Percentiles rank a stretch among this genome's conserved stretches.
phyloP scores from a whole-genome alignment of 192 early-diverging fungal genomes.

The Ambispora gerdemannii region DNA sequence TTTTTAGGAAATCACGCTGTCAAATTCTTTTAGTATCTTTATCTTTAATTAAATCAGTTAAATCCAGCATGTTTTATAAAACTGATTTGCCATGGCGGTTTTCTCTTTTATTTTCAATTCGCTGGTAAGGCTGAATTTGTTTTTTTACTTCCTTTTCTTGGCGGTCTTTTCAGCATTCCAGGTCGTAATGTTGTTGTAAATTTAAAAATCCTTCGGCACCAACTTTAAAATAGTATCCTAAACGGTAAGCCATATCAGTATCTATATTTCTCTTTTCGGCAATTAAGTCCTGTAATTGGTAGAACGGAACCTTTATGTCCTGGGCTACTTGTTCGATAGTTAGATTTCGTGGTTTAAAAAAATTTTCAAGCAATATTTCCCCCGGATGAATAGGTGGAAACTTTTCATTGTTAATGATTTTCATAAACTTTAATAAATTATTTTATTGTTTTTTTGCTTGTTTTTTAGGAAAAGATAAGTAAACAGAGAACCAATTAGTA shows the following conservation, averaged over 20 bases:
- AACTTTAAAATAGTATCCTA: slow-evolving; percentile 6
- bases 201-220: slow-evolving; percentile 24
- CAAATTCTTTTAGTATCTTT: slow-evolving; percentile 16
- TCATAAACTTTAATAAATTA: too few relatives aligned
- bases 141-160: slow-evolving; percentile 13
- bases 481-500: not conserved
- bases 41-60: too few relatives aligned
- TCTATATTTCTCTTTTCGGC: slow-evolving; percentile 2
- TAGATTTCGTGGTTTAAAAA: slow-evolving; percentile 15
- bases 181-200: slow-evolving; percentile 23
- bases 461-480: not conserved
- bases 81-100: not conserved
- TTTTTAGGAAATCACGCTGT: slow-evolving; percentile 6
- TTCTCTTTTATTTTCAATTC: not conserved
- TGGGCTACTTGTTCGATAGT: not conserved
- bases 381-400: slow-evolving; percentile 4
- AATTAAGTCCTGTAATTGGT: slow-evolving; percentile 21
- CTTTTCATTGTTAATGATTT: too few relatives aligned
- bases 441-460: not conserved
- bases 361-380: slow-evolving; percentile 10
- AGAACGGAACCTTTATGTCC: not conserved
- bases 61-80: too few relatives aligned
- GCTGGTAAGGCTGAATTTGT: slow-evolving; percentile 8
- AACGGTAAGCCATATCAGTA: slow-evolving; percentile 3
- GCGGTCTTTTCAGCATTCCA: slow-evolving; percentile 16